Percentiles rank a stretch among this genome's conserved stretches.
Evolutionary conservation across 176 grass and related monocot species (phyloP).

Genomic region (Raddia guianensis): DNA sequence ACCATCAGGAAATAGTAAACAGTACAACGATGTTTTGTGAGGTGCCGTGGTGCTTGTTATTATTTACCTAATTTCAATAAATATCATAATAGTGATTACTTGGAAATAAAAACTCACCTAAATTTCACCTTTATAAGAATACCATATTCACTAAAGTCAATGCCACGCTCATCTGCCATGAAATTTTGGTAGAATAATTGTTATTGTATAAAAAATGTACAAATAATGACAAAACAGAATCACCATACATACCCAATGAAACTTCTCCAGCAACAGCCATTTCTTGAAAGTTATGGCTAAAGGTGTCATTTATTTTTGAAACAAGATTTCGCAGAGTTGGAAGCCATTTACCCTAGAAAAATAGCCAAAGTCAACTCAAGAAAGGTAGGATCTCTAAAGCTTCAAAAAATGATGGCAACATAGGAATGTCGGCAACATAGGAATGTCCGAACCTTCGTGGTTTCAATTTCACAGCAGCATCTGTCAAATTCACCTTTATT

Average conservation of each 20-base stretch:
- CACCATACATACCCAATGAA: conserved; percentile 63
- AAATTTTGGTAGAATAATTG: conserved; percentile 26
- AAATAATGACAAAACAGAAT: conserved; percentile 26
- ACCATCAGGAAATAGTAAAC: conserved; percentile 15
- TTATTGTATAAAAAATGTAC: neutral
- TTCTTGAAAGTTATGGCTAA: conserved; percentile 94
- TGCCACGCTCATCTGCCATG: conserved; percentile 75
- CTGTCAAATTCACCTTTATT: conserved; percentile 56
- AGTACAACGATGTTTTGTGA: neutral
- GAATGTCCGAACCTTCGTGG: conserved; percentile 66
- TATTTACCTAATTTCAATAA: conserved; percentile 30
- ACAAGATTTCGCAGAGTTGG: conserved; percentile 77
- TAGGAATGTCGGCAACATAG: conserved; percentile 13
- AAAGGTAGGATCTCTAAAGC: conserved; percentile 7
- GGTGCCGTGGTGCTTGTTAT: neutral
- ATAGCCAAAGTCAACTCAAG: conserved; percentile 13
- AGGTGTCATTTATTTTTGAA: conserved; percentile 88
- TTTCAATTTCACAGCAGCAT: conserved; percentile 67
- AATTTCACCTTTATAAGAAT: conserved; percentile 99
- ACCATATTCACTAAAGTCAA: conserved; percentile 85
- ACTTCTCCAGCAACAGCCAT: conserved; percentile 99
- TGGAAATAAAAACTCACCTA: conserved; percentile 64
- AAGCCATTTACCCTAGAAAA: conserved; percentile 84
- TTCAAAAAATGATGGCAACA: conserved; percentile 25
- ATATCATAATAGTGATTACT: neutral